Evolutionary conservation across 345 rosid species (phyloP).

Genomic region (Aurinia saxatilis): DNA sequence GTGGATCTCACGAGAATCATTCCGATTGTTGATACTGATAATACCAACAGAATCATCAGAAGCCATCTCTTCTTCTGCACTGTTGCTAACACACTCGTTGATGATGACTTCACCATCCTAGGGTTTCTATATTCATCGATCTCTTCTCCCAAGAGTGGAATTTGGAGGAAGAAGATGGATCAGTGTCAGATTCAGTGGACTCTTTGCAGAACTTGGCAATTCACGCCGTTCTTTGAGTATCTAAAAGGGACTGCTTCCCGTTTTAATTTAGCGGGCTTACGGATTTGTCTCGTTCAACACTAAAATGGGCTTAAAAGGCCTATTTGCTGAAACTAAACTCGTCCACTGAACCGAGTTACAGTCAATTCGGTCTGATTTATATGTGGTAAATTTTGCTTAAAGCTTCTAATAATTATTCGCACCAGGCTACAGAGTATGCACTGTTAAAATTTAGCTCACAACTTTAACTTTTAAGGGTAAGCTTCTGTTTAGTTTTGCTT

Average conservation of each 20-base stretch:
- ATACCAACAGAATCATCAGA: conserved; percentile 42
- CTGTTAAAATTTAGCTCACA: too few relatives aligned
- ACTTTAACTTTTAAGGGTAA: too few relatives aligned
- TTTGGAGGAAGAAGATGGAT: background rate
- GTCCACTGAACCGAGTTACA: too few relatives aligned
- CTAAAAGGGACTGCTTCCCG: background rate
- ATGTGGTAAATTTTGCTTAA: too few relatives aligned
- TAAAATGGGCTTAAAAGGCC: background rate
- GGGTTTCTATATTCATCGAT: background rate
- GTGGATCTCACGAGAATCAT: conserved; percentile 59
- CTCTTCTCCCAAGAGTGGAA: background rate
- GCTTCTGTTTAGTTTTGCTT: too few relatives aligned
- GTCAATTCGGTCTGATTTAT: too few relatives aligned
- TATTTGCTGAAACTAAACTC: background rate
- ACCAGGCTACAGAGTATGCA: too few relatives aligned
- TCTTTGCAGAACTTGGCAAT: background rate
- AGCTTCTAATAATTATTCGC: too few relatives aligned
- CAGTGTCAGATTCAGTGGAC: too few relatives aligned
- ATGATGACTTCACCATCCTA: conserved; percentile 40
- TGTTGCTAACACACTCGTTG: conserved; percentile 36
- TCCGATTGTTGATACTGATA: conserved; percentile 48
- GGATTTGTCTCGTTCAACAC: background rate
- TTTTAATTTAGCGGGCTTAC: background rate
- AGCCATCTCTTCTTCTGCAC: conserved; percentile 71
- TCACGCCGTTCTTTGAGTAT: background rate